Percentiles rank a stretch among this genome's conserved stretches.
phyloP scores from a whole-genome alignment of 2,329 filamentous ascomycete species.

The Macroventuria anomochaeta region DNA sequence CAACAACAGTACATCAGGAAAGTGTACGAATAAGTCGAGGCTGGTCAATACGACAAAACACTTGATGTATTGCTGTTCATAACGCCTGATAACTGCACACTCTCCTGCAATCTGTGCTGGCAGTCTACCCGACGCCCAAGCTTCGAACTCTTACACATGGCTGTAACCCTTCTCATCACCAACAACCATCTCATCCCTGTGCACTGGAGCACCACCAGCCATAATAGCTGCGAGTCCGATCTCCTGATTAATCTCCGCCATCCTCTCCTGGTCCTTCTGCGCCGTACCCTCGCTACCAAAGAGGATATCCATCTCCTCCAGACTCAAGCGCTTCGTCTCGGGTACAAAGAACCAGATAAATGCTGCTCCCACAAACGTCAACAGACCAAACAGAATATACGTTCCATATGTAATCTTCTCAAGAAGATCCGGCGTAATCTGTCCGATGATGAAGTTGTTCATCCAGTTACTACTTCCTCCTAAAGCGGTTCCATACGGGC shows the following conservation, averaged over 20 bases:
- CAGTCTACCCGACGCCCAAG: not conserved
- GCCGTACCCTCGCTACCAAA: conserved; percentile 71
- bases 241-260: conserved; percentile 73
- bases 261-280: conserved; percentile 70
- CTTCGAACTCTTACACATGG: not conserved
- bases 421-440: conserved; percentile 74
- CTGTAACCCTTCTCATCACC: conserved; percentile 23
- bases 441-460: conserved; percentile 68
- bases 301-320: conserved; percentile 68
- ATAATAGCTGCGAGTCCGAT: conserved; percentile 64
- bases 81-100: too few relatives aligned
- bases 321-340: conserved; percentile 60
- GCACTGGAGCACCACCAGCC: conserved; percentile 8
- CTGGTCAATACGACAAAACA: not conserved
- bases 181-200: conserved; percentile 16
- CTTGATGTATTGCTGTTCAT: not conserved
- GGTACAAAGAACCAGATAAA: conserved; percentile 61
- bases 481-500: conserved; percentile 72
- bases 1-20: not conserved
- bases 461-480: conserved; percentile 61
- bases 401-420: conserved; percentile 70
- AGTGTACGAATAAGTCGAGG: not conserved
- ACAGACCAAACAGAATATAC: conserved; percentile 71
- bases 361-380: conserved; percentile 67
- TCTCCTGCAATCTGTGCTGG: too few relatives aligned